Evolutionary conservation across 75 land plant species (phyloP).

Genomic region (Selaginella moellendorffii): DNA sequence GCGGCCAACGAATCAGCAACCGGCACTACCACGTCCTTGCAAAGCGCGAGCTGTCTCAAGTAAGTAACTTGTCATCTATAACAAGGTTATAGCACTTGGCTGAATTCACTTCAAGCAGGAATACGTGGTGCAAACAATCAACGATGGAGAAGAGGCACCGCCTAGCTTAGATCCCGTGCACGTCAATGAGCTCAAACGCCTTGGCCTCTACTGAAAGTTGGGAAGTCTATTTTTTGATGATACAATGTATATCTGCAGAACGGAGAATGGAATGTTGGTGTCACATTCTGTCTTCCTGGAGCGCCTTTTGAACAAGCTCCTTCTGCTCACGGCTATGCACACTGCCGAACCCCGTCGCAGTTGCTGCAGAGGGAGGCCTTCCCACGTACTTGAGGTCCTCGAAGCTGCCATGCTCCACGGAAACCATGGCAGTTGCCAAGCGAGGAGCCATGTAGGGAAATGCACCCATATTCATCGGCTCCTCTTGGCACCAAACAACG

Average conservation of each 20-base stretch:
- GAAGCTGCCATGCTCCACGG: constrained; percentile 39
- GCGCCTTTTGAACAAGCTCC: constrained; percentile 58
- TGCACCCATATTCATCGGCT: constrained; percentile 97
- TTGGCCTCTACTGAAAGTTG: not conserved
- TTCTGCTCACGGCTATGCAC: constrained; percentile 55
- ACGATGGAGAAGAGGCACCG: not conserved
- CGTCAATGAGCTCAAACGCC: not conserved
- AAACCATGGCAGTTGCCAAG: constrained; percentile 54
- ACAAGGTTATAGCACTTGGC: not conserved
- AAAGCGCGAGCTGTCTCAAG: constrained; percentile 65
- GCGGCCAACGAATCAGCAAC: constrained; percentile 82
- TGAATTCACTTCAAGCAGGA: not conserved
- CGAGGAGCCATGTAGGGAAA: constrained; percentile 59
- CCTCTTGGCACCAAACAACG: constrained; percentile 95
- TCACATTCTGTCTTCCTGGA: constrained; percentile 25
- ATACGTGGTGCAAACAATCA: not conserved
- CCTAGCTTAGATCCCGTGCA: not conserved
- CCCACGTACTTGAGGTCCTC: constrained; percentile 84
- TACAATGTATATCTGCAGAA: too few species aligned
- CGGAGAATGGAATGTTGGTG: too few species aligned
- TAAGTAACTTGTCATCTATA: not conserved
- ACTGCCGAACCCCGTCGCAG: constrained; percentile 63
- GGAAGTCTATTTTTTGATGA: too few species aligned
- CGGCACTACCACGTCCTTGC: constrained; percentile 92
- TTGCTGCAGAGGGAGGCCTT: constrained; percentile 76